Percentiles rank a stretch among this genome's conserved stretches.
Conservation (phyloP, 345 rosid species). For the Eucalyptus erythrocorys region DNA sequence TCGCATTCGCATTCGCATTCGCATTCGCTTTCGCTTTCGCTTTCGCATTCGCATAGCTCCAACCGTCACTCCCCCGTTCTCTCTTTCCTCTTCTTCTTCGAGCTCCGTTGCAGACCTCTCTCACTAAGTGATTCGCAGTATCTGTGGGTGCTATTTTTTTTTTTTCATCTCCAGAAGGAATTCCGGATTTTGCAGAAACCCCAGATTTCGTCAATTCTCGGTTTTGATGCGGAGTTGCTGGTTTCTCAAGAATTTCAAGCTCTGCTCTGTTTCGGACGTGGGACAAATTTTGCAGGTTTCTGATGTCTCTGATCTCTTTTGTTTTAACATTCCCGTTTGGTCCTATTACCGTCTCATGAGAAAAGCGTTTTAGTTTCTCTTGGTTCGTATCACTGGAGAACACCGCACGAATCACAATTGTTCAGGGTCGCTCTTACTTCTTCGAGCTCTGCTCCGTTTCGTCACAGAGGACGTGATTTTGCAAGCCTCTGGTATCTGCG, state of each 20-base stretch:
- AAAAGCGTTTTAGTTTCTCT: too few relatives aligned
- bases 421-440: background rate
- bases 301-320: background rate
- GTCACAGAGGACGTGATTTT: background rate
- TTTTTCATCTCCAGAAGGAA: background rate
- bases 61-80: background rate
- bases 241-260: background rate
- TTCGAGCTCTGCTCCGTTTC: background rate
- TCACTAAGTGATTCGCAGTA: background rate
- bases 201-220: background rate
- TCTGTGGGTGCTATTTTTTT: background rate
- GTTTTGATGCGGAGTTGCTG: background rate
- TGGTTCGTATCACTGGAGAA: background rate
- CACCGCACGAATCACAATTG: background rate
- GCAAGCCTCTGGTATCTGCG: background rate
- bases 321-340: background rate
- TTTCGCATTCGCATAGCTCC: background rate
- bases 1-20: background rate
- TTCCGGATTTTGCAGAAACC: background rate
- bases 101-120: background rate
- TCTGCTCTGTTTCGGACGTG: background rate
- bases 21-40: too few relatives aligned
- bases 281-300: background rate
- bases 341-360: background rate
- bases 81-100: background rate